Base-by-base conservation (phyloP, 2,329 filamentous ascomycete genomes). In the Ascocoryne sarcoides region DNA sequence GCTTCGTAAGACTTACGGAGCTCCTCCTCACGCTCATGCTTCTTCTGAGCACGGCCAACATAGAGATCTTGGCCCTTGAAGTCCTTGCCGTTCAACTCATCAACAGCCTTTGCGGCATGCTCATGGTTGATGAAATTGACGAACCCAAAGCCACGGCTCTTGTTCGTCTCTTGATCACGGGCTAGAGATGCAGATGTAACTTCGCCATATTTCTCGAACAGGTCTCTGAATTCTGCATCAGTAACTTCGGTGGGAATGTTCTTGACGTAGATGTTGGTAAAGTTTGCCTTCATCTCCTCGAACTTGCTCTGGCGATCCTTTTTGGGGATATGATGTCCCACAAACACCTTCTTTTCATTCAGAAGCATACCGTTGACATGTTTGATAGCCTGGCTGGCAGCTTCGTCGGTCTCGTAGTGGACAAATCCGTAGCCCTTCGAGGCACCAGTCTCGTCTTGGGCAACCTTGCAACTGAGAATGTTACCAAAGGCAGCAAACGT, bases 251-350 rank as follows among this genome's bases (percentile, higher is more conserved):
- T 60, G 58, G 81, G 78, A 56, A 98, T 83, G 73, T 98, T 98
- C 82, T 98, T 98, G 72, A 98, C 86, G 71, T 98, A 98, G 67
- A 98, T 82, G 67, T 98, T 98, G 73, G 92, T 98, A 77, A 93
- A 98, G 76, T 98, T 98, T 67, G 92, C 92, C 82, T 98, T 98
- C 90, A 98, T 98, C 76, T 98, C 92, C 73, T 98, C 92, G 58
- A 96, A 96, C 73, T 98, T 98, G 86, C 87, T 95, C 78, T 96
- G 92, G 59, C 92, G 90, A 63, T 98, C 92, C 78, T 96, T 96
- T 84, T 96, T 96, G 65, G 92, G 89, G 60, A 98, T 96, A 71
- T 98, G 92, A 70, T 95, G 90, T 51, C 92, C 92, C 56, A 98
- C 92, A 58, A 93, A 98, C 51, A 98, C 92, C 79, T 98, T 98